These are phyloP conservation scores for Geotrichum phurueaensis DNA, from an alignment of 1,139 yeast genomes.

Conservation along the genomic window DNA sequence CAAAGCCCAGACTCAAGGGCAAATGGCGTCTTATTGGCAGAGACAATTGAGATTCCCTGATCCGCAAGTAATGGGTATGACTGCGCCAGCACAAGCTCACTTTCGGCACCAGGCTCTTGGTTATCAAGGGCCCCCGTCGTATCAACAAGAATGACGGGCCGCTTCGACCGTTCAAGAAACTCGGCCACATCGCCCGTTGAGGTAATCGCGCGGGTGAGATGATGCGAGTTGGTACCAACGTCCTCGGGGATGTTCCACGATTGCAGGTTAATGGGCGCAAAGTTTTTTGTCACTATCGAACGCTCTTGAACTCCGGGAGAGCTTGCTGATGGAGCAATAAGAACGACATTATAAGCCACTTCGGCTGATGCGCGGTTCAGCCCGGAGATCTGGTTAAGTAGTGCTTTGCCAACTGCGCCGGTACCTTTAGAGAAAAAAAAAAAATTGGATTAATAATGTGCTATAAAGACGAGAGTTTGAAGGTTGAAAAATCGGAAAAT, in stretches of 20 bases:
- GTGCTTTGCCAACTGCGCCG: conserved; percentile 92
- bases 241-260: conserved; percentile 48
- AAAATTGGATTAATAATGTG: neutral
- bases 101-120: conserved; percentile 49
- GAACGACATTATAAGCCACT: conserved; percentile 59
- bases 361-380: conserved; percentile 36
- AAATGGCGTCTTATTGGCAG: conserved; percentile 97
- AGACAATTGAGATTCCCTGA: conserved; percentile 85
- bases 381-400: conserved; percentile 60
- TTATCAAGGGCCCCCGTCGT: conserved; percentile 47
- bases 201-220: conserved; percentile 43
- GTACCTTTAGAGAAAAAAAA: conserved; percentile 45
- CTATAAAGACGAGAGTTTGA: neutral
- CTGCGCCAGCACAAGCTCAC: conserved; percentile 48
- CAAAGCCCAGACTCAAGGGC: conserved; percentile 69
- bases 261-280: conserved; percentile 59
- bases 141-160: conserved; percentile 81
- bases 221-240: neutral
- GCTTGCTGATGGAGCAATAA: conserved; percentile 62
- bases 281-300: conserved; percentile 63
- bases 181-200: conserved; percentile 53
- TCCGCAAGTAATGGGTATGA: conserved; percentile 68
- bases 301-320: conserved; percentile 33
- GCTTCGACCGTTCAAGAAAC: conserved; percentile 58
- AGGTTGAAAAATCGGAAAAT: neutral